Evolutionary conservation across 805 yeast species (phyloP), one percentile per base, ranked within the genome.

Genomic region (Pichia pseudocactophila): DNA sequence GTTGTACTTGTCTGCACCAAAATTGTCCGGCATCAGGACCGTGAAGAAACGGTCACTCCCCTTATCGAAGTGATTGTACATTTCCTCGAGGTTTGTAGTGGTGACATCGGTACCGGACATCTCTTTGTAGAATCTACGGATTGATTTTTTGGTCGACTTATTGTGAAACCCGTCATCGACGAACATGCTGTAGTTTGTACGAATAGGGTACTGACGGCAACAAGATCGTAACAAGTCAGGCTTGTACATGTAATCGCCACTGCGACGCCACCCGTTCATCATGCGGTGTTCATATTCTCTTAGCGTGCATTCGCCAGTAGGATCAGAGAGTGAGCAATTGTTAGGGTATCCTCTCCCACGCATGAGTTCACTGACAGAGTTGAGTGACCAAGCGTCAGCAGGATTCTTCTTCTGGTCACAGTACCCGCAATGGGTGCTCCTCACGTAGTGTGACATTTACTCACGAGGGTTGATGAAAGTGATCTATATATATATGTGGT

Each of bases 171-270:
- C 47, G 27, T 42, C 39, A 20, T 39, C 28, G 30, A 67, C 65
- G 50, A 79, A 68, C 40, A 50, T 40, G 20, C 54, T 55, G 15
- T 73, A 59, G 18, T 66, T 66, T 0, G 94, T 78, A 41, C 96
- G 59, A 15, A 88, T 84, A 0, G 96, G 81, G 57, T 76, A 85
- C 58, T 79, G 70, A 17, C 89, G 69, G 52, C 97, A 88, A 56
- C 97, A 88, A 34, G 76, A 76, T 32, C 88, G 60, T 26, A 82
- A 54, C 47, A 76, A 59, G 56, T 89, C 96, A 0, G 84, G 77
- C 53, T 71, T 66, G 42, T 72, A 60, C 18, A 60, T 40, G 49
- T 76, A 82, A 2, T 61, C 57, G 0, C 96, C 96, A 27, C 92
- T 82, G 42, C 97, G 65, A 57, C 95, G 73, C 55, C 74, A 87